These are phyloP conservation scores for Isabelozyma rhagii DNA, from an alignment of 805 yeast species.

Conservation along the genomic window DNA sequence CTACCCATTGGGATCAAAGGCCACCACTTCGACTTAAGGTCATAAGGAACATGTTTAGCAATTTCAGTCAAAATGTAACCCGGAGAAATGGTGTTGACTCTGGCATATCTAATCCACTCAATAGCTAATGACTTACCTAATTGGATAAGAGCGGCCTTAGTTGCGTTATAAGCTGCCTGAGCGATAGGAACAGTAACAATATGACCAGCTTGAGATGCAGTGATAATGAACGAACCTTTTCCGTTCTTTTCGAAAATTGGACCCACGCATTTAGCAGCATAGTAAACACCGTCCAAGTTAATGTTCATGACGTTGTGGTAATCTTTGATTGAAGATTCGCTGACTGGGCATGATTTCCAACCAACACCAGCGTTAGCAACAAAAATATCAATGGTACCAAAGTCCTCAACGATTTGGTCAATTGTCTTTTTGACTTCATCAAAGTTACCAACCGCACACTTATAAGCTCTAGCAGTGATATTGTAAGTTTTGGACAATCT, in stretches of 20 bases:
- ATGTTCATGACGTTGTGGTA: constrained; percentile 35
- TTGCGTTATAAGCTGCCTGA: constrained; percentile 47
- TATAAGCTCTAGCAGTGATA: constrained; percentile 61
- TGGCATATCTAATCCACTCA: constrained; percentile 47
- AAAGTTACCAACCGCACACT: constrained; percentile 52
- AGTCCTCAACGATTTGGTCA: constrained; percentile 55
- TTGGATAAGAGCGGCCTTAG: constrained; percentile 44
- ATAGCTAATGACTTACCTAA: constrained; percentile 43
- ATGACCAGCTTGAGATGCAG: constrained; percentile 48
- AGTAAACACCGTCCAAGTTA: constrained; percentile 40
- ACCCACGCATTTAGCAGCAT: constrained; percentile 42
- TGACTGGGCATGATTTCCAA: constrained; percentile 60
- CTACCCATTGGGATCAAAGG: constrained; percentile 43
- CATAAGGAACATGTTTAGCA: constrained; percentile 30
- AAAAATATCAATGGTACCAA: constrained; percentile 77
- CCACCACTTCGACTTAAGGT: constrained; percentile 36
- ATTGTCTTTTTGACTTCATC: constrained; percentile 49
- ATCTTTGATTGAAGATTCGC: constrained; percentile 34
- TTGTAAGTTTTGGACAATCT: constrained; percentile 56
- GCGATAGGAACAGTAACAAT: constrained; percentile 44
- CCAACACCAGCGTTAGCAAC: constrained; percentile 91
- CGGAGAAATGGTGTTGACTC: constrained; percentile 42
- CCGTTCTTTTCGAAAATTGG: constrained; percentile 36
- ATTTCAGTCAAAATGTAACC: constrained; percentile 43
- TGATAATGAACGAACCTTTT: constrained; percentile 39